A percentile compares a stretch with the other conserved stretches of the same genome.
Conservation (phyloP, 331 rosid species). For the Erythrophleum ivorense region DNA sequence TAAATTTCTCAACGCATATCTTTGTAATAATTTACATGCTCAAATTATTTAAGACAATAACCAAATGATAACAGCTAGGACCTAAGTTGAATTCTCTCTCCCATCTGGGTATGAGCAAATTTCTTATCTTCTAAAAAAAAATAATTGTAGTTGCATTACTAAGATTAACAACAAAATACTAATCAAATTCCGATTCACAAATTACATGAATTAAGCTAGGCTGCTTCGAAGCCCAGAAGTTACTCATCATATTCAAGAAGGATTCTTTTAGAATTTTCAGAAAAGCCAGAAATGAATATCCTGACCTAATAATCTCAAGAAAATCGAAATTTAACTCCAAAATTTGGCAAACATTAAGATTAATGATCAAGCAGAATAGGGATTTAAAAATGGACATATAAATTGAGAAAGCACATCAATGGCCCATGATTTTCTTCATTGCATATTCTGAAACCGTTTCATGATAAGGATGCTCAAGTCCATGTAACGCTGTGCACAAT, state of each 20-base stretch:
- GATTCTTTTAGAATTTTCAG: background rate
- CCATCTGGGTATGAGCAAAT: background rate
- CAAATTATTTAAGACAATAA: background rate
- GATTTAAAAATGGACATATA: background rate
- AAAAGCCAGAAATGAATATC: slow-evolving; percentile 3
- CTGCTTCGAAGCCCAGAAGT: background rate
- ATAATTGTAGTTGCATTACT: background rate
- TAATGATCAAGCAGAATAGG: background rate
- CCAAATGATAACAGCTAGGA: background rate
- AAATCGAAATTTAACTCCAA: background rate
- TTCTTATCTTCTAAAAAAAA: background rate
- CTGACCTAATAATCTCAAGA: slow-evolving; percentile 23
- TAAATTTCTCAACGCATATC: background rate
- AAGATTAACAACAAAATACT: no score
- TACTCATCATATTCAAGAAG: background rate
- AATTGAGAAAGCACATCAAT: slow-evolving; percentile 1
- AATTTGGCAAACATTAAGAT: slow-evolving; percentile 29
- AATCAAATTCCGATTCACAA: background rate
- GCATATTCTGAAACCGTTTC: slow-evolving; percentile 83
- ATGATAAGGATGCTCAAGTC: slow-evolving; percentile 77
- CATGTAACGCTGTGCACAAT: slow-evolving; percentile 92
- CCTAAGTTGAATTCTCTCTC: background rate
- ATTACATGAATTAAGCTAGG: background rate
- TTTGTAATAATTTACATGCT: background rate
- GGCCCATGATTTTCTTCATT: slow-evolving; percentile 48